A percentile compares a stretch with the other conserved stretches of the same genome.
These are phyloP conservation scores for Forsythia suspensa DNA, from an alignment of 257 asterid genomes.

Conservation along the genomic window DNA sequence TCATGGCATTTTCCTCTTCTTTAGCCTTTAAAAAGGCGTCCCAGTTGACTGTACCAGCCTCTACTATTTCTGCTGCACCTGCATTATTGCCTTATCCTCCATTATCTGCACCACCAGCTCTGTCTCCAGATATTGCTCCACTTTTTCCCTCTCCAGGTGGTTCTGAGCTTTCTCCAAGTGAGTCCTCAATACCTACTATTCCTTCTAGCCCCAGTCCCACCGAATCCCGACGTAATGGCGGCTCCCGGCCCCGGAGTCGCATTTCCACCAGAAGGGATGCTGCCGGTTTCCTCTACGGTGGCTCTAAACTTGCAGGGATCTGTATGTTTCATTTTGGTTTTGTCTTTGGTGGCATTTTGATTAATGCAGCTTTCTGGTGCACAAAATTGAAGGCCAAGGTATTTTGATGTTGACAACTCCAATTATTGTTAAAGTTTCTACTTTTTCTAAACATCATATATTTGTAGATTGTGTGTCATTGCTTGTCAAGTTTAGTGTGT, in stretches of 20 bases:
- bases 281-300: constrained; percentile 48
- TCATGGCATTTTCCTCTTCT: constrained; percentile 30
- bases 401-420: neutral
- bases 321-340: constrained; percentile 31
- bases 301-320: constrained; percentile 24
- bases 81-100: constrained; percentile 68
- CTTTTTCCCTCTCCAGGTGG: constrained; percentile 78
- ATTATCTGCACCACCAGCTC: constrained; percentile 48
- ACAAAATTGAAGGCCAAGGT: constrained; percentile 5
- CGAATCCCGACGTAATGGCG: constrained; percentile 68
- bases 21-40: constrained; percentile 11
- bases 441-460: neutral
- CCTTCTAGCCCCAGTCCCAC: constrained; percentile 99
- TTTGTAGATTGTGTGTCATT: neutral
- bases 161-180: constrained; percentile 67
- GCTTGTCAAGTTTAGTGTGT: constrained; percentile 14
- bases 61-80: constrained; percentile 88
- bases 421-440: neutral
- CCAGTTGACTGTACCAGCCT: constrained; percentile 38
- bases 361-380: constrained; percentile 28
- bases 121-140: constrained; percentile 80
- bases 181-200: constrained; percentile 63
- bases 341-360: constrained; percentile 34
- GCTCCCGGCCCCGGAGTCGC: constrained; percentile 59
- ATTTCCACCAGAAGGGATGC: constrained; percentile 38